phyloP scores from a whole-genome alignment of 345 rosid species.

The Barbarea vulgaris region DNA sequence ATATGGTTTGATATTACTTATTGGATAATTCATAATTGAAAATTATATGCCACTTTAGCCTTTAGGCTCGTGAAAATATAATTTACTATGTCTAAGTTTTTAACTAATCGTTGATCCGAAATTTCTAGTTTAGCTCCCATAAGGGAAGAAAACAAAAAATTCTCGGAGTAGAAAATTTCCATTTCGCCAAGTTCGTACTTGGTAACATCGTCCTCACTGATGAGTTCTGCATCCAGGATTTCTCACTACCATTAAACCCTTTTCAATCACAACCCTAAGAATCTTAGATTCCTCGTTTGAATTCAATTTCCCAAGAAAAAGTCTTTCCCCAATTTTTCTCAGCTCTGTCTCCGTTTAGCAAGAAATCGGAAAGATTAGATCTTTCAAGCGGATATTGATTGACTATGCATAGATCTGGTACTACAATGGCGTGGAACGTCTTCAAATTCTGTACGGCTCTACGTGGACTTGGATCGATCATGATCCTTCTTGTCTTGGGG shows the following conservation, averaged over 20 bases:
- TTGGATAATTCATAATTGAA: no score
- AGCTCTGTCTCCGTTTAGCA: not conserved
- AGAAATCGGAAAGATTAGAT: constrained; percentile 10
- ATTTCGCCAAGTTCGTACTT: constrained; percentile 13
- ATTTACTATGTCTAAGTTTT: no score
- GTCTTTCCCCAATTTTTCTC: not conserved
- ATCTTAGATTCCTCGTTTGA: constrained; percentile 15
- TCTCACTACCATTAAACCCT: constrained; percentile 23
- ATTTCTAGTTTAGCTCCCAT: not conserved
- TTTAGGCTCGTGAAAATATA: no score
- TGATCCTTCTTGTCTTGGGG: constrained; percentile 92
- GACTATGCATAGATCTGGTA: constrained; percentile 94
- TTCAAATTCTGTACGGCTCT: constrained; percentile 94
- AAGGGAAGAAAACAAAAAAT: not conserved
- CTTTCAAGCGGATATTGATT: constrained; percentile 23
- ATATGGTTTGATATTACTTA: no score
- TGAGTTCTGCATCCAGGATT: constrained; percentile 15
- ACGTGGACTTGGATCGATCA: constrained; percentile 95
- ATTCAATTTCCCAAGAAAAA: not conserved
- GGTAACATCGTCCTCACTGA: constrained; percentile 18
- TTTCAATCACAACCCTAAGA: not conserved
- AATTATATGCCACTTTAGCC: no score
- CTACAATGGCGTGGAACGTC: constrained; percentile 98
- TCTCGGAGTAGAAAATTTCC: not conserved
- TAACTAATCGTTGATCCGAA: not conserved